Percentiles rank a stretch among this genome's conserved stretches.
phyloP scores from a whole-genome alignment of 225 moss, liverwort and hornwort species.

The Polytrichum commune region DNA sequence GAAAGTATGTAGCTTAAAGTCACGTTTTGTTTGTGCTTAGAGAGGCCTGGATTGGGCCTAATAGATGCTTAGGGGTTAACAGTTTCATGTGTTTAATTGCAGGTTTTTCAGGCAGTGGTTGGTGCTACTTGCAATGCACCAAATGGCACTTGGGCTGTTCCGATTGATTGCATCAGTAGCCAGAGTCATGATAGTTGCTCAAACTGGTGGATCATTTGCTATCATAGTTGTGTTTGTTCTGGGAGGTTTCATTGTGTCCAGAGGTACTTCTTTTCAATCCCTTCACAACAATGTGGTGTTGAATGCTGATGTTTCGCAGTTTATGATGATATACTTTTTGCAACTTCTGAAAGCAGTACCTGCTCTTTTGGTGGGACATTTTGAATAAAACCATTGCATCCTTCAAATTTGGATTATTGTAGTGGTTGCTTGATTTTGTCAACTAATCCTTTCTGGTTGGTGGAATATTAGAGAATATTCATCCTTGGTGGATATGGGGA shows the following conservation, averaged over 20 bases:
- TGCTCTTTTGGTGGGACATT: too few relatives aligned
- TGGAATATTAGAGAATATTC: conserved; percentile 26
- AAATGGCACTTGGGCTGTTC: conserved; percentile 82
- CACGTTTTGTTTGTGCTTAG: not conserved
- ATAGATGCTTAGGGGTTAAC: not conserved
- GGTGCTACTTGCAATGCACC: conserved; percentile 77
- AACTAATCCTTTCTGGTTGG: too few relatives aligned
- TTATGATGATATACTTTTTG: too few relatives aligned
- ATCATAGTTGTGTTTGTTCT: conserved; percentile 73
- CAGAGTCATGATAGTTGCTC: conserved; percentile 78
- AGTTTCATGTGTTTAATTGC: conserved; percentile 2
- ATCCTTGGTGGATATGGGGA: conserved; percentile 75
- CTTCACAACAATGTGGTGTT: too few relatives aligned
- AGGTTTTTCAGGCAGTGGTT: conserved; percentile 83
- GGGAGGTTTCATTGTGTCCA: conserved; percentile 83
- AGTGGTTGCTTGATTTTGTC: too few relatives aligned
- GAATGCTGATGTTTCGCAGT: too few relatives aligned
- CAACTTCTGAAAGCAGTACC: too few relatives aligned
- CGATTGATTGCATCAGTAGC: conserved; percentile 68
- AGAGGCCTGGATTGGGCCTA: not conserved
- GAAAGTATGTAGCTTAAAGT: not conserved
- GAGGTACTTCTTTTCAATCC: conserved; percentile 8
- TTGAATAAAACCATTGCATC: too few relatives aligned
- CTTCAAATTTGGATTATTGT: too few relatives aligned
- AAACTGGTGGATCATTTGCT: conserved; percentile 69